These are phyloP conservation scores for Mortierella sp. DNA, from an alignment of 371 early-diverging fungal genomes.

Conservation along the genomic window DNA sequence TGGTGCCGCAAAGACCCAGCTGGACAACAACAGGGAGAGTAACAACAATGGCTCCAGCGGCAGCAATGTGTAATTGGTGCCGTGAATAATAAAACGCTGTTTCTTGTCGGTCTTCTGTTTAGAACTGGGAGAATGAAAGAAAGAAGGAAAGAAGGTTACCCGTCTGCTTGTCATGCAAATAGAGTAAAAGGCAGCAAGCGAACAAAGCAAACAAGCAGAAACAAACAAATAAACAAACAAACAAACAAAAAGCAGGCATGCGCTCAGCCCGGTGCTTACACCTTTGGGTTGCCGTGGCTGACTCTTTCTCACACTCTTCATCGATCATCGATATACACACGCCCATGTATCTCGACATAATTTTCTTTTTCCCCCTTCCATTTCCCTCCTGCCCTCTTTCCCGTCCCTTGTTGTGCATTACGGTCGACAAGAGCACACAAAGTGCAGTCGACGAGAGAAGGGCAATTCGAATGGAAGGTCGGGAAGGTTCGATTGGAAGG, in stretches of 20 bases:
- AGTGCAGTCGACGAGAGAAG: background rate
- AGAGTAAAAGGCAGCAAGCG: background rate
- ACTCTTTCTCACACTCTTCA: background rate
- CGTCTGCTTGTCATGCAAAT: background rate
- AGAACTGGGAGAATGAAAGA: background rate
- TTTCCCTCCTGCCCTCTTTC: background rate
- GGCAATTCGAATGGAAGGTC: background rate
- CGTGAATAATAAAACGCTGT: background rate
- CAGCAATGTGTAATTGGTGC: background rate
- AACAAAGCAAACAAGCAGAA: background rate
- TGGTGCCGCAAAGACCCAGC: slow-evolving; percentile 23
- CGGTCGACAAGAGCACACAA: slow-evolving; percentile 1
- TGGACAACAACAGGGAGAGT: slow-evolving; percentile 6
- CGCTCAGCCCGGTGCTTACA: background rate
- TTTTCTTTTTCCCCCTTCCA: background rate
- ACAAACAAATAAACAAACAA: background rate
- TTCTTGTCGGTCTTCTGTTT: background rate
- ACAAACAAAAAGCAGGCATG: background rate
- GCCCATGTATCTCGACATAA: background rate
- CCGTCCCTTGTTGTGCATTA: background rate
- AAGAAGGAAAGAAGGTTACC: too few relatives aligned
- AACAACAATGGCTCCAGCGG: background rate
- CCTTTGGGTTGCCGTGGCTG: background rate
- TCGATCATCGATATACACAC: background rate
- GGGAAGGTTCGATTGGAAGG: background rate